Evolutionary conservation across 495 filamentous ascomycete genomes (phyloP).

Genomic region (Xylaria cubensis): DNA sequence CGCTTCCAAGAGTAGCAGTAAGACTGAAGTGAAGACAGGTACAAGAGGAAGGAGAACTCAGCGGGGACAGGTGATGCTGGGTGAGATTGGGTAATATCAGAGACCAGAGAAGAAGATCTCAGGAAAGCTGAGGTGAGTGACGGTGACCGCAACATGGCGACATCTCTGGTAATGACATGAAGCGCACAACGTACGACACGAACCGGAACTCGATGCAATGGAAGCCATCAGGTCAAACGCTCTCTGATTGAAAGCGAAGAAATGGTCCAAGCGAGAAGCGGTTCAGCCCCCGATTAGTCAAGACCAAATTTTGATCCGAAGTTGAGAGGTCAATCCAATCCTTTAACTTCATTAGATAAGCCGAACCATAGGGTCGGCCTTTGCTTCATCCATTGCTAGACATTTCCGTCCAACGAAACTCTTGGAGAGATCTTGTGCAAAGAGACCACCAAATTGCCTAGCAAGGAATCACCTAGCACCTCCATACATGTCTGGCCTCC

Average conservation of each 20-base stretch:
- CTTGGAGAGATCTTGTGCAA: slow-evolving; percentile 26
- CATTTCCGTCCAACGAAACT: slow-evolving; percentile 26
- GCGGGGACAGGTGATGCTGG: neutral
- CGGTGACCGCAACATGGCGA: too few relatives aligned
- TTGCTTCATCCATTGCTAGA: slow-evolving; percentile 25
- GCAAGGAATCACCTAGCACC: slow-evolving; percentile 33
- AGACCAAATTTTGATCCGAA: slow-evolving; percentile 29
- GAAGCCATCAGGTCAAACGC: too few relatives aligned
- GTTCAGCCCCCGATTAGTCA: slow-evolving; percentile 22
- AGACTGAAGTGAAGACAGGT: neutral
- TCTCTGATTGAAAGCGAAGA: slow-evolving; percentile 30
- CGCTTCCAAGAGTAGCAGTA: neutral
- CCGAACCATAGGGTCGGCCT: slow-evolving; percentile 1
- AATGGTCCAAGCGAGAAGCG: slow-evolving; percentile 27
- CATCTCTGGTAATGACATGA: too few relatives aligned
- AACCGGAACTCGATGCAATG: too few relatives aligned
- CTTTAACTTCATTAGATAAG: slow-evolving; percentile 25
- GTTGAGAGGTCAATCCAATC: neutral
- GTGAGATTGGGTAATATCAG: neutral
- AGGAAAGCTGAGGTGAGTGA: neutral
- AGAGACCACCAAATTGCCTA: slow-evolving; percentile 36
- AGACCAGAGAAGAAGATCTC: neutral
- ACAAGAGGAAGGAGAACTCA: neutral
- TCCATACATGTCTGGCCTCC: slow-evolving; percentile 3
- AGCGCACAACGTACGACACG: too few relatives aligned